Conservation (phyloP, 2,329 filamentous ascomycete genomes). For the Penicillium italicum region DNA sequence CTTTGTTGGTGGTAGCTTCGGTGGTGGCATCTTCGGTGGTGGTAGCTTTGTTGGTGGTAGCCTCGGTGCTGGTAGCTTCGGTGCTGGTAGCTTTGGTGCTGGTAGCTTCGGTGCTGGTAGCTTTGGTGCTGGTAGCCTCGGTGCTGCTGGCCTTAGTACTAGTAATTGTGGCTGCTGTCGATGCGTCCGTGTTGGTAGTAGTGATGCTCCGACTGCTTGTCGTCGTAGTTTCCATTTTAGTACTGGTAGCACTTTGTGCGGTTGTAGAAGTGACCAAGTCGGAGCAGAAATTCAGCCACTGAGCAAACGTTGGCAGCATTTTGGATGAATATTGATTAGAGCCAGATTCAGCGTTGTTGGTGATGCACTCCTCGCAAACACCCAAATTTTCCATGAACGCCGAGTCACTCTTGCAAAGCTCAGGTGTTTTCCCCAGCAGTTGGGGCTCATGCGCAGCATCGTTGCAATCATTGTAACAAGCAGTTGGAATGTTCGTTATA, state of each 20-base stretch:
- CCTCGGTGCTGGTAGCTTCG: background rate
- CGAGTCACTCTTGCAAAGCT: constrained; percentile 12
- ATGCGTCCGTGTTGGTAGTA: background rate
- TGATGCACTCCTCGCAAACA: constrained; percentile 11
- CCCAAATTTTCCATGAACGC: constrained; percentile 7
- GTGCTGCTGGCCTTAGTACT: background rate
- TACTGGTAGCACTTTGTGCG: background rate
- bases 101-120: background rate
- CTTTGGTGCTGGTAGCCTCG: background rate
- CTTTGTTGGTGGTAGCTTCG: background rate
- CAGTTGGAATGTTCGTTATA: constrained; percentile 1
- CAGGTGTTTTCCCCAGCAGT: constrained; percentile 2
- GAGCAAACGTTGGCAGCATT: constrained; percentile 14
- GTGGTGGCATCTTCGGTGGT: background rate
- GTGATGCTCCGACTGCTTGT: background rate
- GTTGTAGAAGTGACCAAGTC: constrained; percentile 6
- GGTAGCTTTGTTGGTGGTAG: background rate
- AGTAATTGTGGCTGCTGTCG: background rate
- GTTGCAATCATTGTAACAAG: constrained; percentile 11
- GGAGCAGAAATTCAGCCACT: constrained; percentile 17
- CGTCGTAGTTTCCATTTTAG: background rate
- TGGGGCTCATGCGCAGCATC: constrained; percentile 6
- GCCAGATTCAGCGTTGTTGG: background rate
- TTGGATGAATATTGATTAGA: constrained; percentile 6
- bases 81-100: background rate